A percentile compares a stretch with the other conserved stretches of the same genome.
These are phyloP conservation scores for Kwoniella dejecticola DNA, from an alignment of 768 basidiomycete species.

Conservation along the genomic window DNA sequence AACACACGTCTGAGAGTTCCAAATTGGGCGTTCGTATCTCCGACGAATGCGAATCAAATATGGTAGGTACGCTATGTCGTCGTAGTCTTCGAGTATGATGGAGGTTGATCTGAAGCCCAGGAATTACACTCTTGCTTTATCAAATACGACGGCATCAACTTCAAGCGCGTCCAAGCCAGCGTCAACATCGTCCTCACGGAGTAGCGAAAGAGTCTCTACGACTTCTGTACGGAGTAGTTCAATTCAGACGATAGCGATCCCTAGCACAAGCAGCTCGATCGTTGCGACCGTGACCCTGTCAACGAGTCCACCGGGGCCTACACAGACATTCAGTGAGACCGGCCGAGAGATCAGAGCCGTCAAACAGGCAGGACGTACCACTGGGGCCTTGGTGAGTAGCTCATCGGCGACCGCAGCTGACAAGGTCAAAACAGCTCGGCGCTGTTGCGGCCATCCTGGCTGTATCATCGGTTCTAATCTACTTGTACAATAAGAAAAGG, in stretches of 20 bases:
- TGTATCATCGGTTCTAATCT: not conserved
- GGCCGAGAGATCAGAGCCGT: not conserved
- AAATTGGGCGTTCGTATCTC: not conserved
- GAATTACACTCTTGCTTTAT: too few species aligned
- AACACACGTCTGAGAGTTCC: not conserved
- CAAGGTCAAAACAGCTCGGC: not conserved
- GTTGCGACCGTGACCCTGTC: not conserved
- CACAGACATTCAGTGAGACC: not conserved
- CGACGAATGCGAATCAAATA: not conserved
- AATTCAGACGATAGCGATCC: too few species aligned
- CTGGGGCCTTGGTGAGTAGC: not conserved
- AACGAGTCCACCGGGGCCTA: not conserved
- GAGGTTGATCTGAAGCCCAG: not conserved
- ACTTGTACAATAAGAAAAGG: conserved; percentile 1
- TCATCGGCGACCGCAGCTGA: not conserved
- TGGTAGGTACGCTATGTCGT: not conserved
- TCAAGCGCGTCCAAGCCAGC: too few species aligned
- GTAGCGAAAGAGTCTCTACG: too few species aligned
- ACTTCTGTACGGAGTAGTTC: too few species aligned
- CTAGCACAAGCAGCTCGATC: too few species aligned
- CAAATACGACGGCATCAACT: too few species aligned
- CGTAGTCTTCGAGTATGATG: not conserved
- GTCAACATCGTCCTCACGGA: too few species aligned
- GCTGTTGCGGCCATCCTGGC: not conserved
- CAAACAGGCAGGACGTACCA: not conserved